Conservation (phyloP, 1,139 yeast species). For the Protomyces pachydermus region DNA sequence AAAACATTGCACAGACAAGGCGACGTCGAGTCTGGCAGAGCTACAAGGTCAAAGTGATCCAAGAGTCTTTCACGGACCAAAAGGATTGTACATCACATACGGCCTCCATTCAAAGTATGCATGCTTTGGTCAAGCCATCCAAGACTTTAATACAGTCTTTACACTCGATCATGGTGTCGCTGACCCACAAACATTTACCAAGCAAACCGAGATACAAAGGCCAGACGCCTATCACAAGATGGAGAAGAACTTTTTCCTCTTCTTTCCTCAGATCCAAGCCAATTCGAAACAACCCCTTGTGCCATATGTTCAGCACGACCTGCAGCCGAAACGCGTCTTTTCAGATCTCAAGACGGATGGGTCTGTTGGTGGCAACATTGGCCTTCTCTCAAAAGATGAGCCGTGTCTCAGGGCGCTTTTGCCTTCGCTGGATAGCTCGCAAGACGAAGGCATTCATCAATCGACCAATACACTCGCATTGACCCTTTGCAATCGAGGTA, state of each 20-base stretch:
- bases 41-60: slow-evolving; percentile 17
- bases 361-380: slow-evolving; percentile 10
- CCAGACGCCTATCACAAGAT: slow-evolving; percentile 10
- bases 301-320: slow-evolving; percentile 8
- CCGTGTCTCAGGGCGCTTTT: background rate
- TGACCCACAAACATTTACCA: background rate
- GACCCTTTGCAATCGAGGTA: slow-evolving; percentile 12
- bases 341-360: slow-evolving; percentile 12
- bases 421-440: background rate
- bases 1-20: background rate
- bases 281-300: background rate
- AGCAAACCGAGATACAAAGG: slow-evolving; percentile 15
- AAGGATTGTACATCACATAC: background rate
- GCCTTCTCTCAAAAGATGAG: slow-evolving; percentile 2
- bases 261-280: background rate
- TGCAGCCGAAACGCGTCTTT: slow-evolving; percentile 7
- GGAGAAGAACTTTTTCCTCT: slow-evolving; percentile 22
- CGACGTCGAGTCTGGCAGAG: background rate
- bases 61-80: slow-evolving; percentile 16
- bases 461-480: slow-evolving; percentile 18
- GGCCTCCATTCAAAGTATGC: slow-evolving; percentile 13
- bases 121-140: slow-evolving; percentile 19
- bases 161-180: background rate
- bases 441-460: slow-evolving; percentile 11
- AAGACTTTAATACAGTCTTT: slow-evolving; percentile 2